Base-by-base conservation (phyloP, 345 rosid species). In the Anastatica hierochuntica region DNA sequence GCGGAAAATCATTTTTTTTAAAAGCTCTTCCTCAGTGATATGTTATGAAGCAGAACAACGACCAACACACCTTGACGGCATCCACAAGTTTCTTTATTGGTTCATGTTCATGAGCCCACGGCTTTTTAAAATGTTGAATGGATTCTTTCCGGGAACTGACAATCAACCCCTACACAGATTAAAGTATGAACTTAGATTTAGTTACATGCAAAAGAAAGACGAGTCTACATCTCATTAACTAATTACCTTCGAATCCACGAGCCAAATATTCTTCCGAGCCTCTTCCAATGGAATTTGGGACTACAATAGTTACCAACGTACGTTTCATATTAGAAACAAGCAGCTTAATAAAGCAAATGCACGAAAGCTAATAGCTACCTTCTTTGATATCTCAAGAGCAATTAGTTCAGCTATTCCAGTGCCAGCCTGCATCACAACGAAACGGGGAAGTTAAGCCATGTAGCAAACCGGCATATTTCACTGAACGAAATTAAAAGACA, bases 351-450 rank as follows among this genome's bases (percentile, higher is more conserved):
- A 13, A 55, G 21, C 29, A 60, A 19, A 30, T 51, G 47, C 30
- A 51, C 43, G 10, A 53, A 36, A 15, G 17, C 14, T 10, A 43
- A 43, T 35, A 47, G 49, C 54, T 53, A 90, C 97, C 89, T 84
- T 84, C 69, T 80, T 86, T 45, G 96, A 86, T 19, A 86, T 82
- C 76, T 90, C 89, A 55, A 86, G 94, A 59, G 97, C 96, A 50
- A 90, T 84, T 53, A 86, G 84, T 58, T 84, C 92, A 2, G 95
- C 97, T 52, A 90, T 90, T 61, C 97, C 97, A 13, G 97, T 90
- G 69, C 97, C 97, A 71, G 97, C 97, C 97, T 90, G 75, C 57
- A 72, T 51, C 58, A 54, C 51, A 56, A 49, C 24, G 61, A 60
- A 24, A 53, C 45, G 20, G 14, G 13, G 5, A 47, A 29, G 26